Evolutionary conservation across 148 eudicot genomes (phyloP), one percentile per base, ranked within the genome.

Genomic region (Nyssa sinensis): DNA sequence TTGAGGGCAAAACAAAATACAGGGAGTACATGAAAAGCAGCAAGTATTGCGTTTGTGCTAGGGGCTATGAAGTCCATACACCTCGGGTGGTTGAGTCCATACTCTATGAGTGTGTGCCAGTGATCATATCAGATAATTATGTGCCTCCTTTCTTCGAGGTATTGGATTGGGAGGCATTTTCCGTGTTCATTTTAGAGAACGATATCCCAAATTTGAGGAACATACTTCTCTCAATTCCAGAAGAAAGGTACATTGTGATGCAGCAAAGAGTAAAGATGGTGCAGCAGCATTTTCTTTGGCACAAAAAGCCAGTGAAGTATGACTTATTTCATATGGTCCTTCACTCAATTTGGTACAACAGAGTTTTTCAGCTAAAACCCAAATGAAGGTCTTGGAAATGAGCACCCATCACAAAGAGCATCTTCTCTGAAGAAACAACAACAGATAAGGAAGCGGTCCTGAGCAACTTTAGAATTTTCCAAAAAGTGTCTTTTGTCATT

Each of bases 321-420:
- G 97, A 92, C 69, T 82, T 92, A 80, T 92, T 92, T 81, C 89
- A 92, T 62, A 89, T 90, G 94, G 84, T 80, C 75, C 97, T 92
- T 85, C 97, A 93, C 77, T 93, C 95, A 16, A 74, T 93, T 64
- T 90, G 97, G 97, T 88, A 81, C 73, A 93, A 74, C 78, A 85
- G 90, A 74, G 70, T 93, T 71, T 83, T 84, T 25, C 87, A 85
- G 73, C 65, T 80, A 28, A 73, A 62, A 72, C 63, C 70, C 53
- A 63, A 34, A 31, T 28, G 70, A 64, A 17, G 16, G 47, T 58
- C 64, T 14, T 23, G 60, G 1, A 57, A 44, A 44, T 44, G 51
- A 44, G 51, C 51, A 44, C 1, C 16, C 51, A 4, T 39, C 9
- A 12, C 0, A 39, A 39, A 17, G 16, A 55, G 25, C 5, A 7